Base-by-base conservation (phyloP, 768 basidiomycete species). In the Trametes cingulata region DNA sequence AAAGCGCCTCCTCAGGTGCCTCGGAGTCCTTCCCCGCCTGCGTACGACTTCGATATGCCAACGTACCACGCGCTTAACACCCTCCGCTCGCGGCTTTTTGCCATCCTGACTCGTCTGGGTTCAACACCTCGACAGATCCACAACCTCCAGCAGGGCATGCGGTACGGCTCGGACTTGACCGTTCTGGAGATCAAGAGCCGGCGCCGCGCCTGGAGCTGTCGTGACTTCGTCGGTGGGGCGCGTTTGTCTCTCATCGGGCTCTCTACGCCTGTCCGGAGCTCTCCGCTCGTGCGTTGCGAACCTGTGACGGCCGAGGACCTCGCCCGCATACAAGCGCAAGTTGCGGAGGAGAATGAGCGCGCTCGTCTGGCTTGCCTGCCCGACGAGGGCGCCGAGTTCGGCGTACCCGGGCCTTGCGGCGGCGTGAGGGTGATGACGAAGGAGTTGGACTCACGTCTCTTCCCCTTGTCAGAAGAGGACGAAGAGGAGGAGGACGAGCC, bases 191-290 rank as follows among this genome's bases (percentile, higher is more conserved):
- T 82, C 40, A 81, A 80, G 62, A 81, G 83, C 35, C 78, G 82
- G 39, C 78, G 89, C 29, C 77, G 87, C 10, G 88, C 88, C 7
- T 91, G 88, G 88, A 77, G 83, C 54, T 83, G 82, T 61, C 75
- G 80, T 36, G 77, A 78, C 19, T 76, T 82, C 60, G 67, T 78
- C 49, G 72, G 74, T 50, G 65, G 73, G 9, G 72, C 73, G 17
- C 68, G 69, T 1, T 62, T 75, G 22, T 65, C 71, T 13, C 74
- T 78, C 36, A 40, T 84, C 56, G 82, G 79, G 1, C 76, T 88
- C 52, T 78, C 81, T 12, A 75, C 73, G 45, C 85, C 86, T 0
- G 71, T 77, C 61, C 74, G 68, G 22, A 79, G 80, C 56, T 87
- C 85, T 15, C 81, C 80, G 1, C 77, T 88, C n/a, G 72, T 59